A percentile compares a stretch with the other conserved stretches of the same genome.
These are phyloP conservation scores for Tilletiopsis washingtonensis DNA, from an alignment of 1,284 basidiomycete species.

Conservation along the genomic window DNA sequence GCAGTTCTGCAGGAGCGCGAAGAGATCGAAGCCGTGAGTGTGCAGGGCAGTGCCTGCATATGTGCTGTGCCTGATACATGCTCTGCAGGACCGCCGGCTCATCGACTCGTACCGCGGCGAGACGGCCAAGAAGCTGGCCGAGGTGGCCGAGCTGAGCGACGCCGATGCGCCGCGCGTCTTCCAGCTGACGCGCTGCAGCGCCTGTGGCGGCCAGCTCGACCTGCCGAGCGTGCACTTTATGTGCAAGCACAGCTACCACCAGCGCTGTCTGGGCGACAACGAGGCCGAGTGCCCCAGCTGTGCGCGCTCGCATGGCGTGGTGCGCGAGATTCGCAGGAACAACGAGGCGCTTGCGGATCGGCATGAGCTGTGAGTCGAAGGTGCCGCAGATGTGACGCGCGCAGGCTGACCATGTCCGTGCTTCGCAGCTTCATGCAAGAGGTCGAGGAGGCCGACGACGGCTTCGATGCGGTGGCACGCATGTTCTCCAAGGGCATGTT, in stretches of 20 bases:
- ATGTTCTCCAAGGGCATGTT: conserved; percentile 25
- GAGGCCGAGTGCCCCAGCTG: conserved; percentile 76
- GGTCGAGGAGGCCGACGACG: conserved; percentile 24
- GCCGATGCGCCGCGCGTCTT: conserved; percentile 69
- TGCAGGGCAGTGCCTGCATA: background rate
- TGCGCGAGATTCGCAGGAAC: conserved; percentile 74
- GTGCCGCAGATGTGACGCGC: background rate
- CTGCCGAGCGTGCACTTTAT: conserved; percentile 92
- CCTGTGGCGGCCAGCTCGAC: conserved; percentile 79
- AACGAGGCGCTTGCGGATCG: conserved; percentile 73
- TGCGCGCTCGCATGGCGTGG: conserved; percentile 73
- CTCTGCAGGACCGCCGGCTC: conserved; percentile 66
- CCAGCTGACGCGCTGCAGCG: conserved; percentile 82
- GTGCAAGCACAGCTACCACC: conserved; percentile 96
- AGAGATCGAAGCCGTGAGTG: conserved; percentile 69
- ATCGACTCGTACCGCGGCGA: conserved; percentile 78
- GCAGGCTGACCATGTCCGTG: background rate
- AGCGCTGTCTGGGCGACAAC: conserved; percentile 48
- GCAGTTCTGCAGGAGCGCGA: conserved; percentile 65
- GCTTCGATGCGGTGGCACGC: conserved; percentile 25
- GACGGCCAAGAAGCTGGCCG: conserved; percentile 69
- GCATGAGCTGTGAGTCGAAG: conserved; percentile 62
- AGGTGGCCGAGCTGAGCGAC: conserved; percentile 72
- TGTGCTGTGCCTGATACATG: background rate
- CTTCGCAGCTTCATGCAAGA: conserved; percentile 13